Conservation (phyloP, 345 rosid genomes). For the Rhodamnia rubescens region DNA sequence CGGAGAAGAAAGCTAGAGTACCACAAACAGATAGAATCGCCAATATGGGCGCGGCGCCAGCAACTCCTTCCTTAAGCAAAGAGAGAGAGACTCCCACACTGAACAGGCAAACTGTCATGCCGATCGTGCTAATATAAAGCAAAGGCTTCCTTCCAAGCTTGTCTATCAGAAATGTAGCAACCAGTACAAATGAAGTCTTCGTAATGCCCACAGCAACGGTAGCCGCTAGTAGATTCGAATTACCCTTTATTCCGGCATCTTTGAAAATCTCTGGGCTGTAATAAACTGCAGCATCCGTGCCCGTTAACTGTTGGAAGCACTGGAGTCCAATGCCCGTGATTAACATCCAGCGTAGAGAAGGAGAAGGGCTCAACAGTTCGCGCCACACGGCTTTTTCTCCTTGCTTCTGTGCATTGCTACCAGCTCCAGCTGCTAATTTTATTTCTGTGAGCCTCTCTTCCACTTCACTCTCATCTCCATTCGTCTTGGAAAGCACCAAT, state of each 20-base stretch:
- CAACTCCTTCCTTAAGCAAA: slow-evolving; percentile 15
- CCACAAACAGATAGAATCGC: slow-evolving; percentile 37
- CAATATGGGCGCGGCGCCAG: slow-evolving; percentile 16
- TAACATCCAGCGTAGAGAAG: slow-evolving; percentile 51
- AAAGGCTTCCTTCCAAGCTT: slow-evolving; percentile 61
- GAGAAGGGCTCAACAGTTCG: slow-evolving; percentile 63
- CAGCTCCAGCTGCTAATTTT: slow-evolving; percentile 45
- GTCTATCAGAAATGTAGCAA: slow-evolving; percentile 60
- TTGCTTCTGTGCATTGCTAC: slow-evolving; percentile 13
- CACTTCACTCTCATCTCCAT: slow-evolving; percentile 53
- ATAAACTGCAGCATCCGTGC: slow-evolving; percentile 67
- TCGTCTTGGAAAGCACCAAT: slow-evolving; percentile 54
- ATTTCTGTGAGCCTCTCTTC: slow-evolving; percentile 77
- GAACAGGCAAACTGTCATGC: slow-evolving; percentile 51
- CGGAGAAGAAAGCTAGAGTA: slow-evolving; percentile 54
- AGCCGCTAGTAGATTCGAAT: slow-evolving; percentile 54
- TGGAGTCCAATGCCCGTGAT: slow-evolving; percentile 78
- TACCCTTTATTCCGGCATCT: slow-evolving; percentile 46
- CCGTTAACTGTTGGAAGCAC: slow-evolving; percentile 79
- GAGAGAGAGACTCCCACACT: slow-evolving; percentile 28
- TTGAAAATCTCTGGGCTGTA: slow-evolving; percentile 67
- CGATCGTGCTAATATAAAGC: slow-evolving; percentile 52
- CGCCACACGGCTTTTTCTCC: slow-evolving; percentile 67
- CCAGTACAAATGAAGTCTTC: slow-evolving; percentile 50
- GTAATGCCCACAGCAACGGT: slow-evolving; percentile 66